Evolutionary conservation across 352 stramenopile genomes (phyloP), one percentile per base, ranked within the genome.

Genomic region (Pythium sukuiense): DNA sequence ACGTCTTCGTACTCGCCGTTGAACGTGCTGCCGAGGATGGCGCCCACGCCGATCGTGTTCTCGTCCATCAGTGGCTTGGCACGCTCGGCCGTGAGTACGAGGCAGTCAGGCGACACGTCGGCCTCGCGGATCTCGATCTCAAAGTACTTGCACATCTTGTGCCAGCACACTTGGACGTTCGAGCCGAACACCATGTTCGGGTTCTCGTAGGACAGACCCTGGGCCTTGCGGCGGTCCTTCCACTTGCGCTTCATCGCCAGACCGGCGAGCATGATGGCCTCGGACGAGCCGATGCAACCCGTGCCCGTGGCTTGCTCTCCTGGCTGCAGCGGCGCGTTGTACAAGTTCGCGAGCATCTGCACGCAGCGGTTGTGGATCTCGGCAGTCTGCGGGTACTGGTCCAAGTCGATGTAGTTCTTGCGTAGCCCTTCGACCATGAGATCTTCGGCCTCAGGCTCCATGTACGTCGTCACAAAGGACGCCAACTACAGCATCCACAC

Each of bases 61-160:
- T 98, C 92, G 63, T 98, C 92, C 4, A 96, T 67, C 13, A 97
- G 73, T 26, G 79, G 74, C 14, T 78, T 70, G 9, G 87, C 83
- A 20, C 88, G 82, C 53, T 95, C 81, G 13, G 92, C 77, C 58
- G 89, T 97, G 41, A 97, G 81, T 55, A 96, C 82, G 14, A 97
- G 87, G 20, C 68, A 80, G 67, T 97, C 89, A 2, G 82, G 77
- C 30, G 88, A 96, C 46, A 98, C 88, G 53, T 93, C 81, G 35
- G 90, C 88, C 61, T 97, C 83, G 41, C 90, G 88, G 46, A 92
- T 83, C 61, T 97, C 91, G 55, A 98, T 87, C 66, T 98, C 92
- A 80, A 98, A 97, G 76, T 97, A 98, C 68, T 91, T 90, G 83
- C 90, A 97, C 77, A 97, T 90, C 74, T 98, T 98, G 77, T 98